These are phyloP conservation scores for Euclidium syriacum DNA, from an alignment of 345 rosid genomes.

Conservation along the genomic window DNA sequence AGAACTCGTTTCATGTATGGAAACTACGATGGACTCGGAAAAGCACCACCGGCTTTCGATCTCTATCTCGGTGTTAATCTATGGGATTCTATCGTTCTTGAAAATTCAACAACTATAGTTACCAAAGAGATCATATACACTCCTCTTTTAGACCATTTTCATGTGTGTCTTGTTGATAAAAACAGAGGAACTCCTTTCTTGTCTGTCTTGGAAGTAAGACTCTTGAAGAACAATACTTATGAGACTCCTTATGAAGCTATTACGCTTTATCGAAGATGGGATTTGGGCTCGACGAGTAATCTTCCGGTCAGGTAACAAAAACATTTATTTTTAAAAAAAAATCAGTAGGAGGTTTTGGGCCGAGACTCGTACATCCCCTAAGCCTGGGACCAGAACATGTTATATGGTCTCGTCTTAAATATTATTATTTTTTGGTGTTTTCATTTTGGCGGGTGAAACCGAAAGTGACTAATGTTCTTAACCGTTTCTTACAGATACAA, in stretches of 20 bases:
- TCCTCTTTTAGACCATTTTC: constrained; percentile 5
- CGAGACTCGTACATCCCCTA: too few relatives aligned
- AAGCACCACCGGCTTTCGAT: constrained; percentile 30
- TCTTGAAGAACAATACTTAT: constrained; percentile 1
- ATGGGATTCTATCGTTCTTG: constrained; percentile 13
- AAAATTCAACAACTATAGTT: background rate
- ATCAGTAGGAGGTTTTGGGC: too few relatives aligned
- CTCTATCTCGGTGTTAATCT: constrained; percentile 34
- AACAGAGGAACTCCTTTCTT: too few relatives aligned
- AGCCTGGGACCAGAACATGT: too few relatives aligned
- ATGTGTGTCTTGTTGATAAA: constrained; percentile 40
- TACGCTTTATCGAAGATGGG: background rate
- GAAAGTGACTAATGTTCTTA: too few relatives aligned
- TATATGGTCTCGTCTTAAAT: too few relatives aligned
- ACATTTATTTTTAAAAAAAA: too few relatives aligned
- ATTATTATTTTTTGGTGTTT: too few relatives aligned
- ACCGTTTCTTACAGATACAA: too few relatives aligned
- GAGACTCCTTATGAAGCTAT: background rate
- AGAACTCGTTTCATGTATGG: constrained; percentile 40
- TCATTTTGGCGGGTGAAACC: too few relatives aligned
- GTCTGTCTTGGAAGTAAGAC: constrained; percentile 37
- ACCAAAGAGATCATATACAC: constrained; percentile 25
- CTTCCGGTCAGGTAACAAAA: background rate
- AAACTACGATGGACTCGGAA: constrained; percentile 31
- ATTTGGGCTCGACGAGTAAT: background rate